Evolutionary conservation across 192 early-diverging fungal genomes (phyloP), one percentile per base, ranked within the genome.

Genomic region (Coemansia sp.): DNA sequence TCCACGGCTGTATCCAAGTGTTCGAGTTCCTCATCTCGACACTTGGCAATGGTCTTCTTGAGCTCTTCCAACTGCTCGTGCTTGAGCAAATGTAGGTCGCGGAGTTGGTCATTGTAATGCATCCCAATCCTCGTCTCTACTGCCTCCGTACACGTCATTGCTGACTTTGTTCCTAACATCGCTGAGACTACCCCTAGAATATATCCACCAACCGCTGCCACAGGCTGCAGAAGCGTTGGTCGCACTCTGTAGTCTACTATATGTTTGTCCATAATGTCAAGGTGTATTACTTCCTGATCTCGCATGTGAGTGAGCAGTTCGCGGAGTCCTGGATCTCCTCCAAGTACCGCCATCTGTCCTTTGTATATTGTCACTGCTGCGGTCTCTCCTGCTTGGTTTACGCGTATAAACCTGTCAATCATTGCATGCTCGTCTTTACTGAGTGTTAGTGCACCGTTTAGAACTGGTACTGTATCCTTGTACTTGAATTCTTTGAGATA

Each of bases 61-160:
- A 64, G 65, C 20, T 63, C 66, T 50, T 86, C 89, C 87, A 91
- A 72, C 61, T 89, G 87, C 50, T 85, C 77, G 25, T 88, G 78
- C 30, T 89, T 84, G 55, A 95, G 85, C 68, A 82, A 74, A 30
- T 92, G 70, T 61, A 98, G 66, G 51, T 96, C 94, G 10, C 95
- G 83, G 27, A 97, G 74, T 81, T 97, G 95, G 63, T 98, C 94
- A 69, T 98, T 93, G 76, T 98, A 98, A 72, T 98, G 96, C 36
- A 89, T 75, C 24, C 96, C 95, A 76, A 98, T 98, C 10, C 92
- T 89, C 8, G 94, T 95, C 82, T 98, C 96, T 14, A 97, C 96
- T 3, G 94, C 96, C 67, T 98, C 96, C 0, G 96, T 98, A 75
- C 94, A 96, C n/a, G 95, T 94, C 95, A 98, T 98, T 27, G 94